Percentiles rank a stretch among this genome's conserved stretches.
phyloP scores from a whole-genome alignment of 1,284 basidiomycete genomes.

The Hortiboletus rubellus region DNA sequence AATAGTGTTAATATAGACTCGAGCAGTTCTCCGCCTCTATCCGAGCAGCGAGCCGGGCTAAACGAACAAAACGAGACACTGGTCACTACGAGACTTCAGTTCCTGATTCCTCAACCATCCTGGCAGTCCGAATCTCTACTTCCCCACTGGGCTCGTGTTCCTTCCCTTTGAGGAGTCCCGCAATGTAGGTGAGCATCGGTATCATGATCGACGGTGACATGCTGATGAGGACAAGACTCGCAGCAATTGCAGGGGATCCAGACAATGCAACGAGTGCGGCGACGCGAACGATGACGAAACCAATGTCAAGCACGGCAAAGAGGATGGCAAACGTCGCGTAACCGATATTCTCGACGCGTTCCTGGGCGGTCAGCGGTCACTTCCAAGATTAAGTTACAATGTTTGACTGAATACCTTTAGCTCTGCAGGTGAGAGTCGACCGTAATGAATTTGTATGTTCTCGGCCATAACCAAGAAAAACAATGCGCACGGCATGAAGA shows the following conservation, averaged over 20 bases:
- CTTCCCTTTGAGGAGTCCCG: neutral
- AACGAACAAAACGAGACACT: neutral
- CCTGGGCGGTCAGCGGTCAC: constrained; percentile 3
- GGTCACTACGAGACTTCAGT: neutral
- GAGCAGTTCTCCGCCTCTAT: too few relatives aligned
- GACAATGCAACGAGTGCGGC: constrained; percentile 15
- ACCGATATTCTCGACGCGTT: constrained; percentile 16
- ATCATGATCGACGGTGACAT: constrained; percentile 6
- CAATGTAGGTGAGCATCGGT: constrained; percentile 5
- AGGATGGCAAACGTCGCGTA: constrained; percentile 20
- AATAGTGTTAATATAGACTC: neutral
- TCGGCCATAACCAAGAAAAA: constrained; percentile 23
- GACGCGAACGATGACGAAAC: constrained; percentile 20
- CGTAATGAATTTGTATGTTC: constrained; percentile 25
- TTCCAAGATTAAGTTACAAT: neutral
- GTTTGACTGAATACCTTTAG: constrained; percentile 22
- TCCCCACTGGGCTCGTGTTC: neutral
- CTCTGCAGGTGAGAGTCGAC: constrained; percentile 22
- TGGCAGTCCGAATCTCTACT: constrained; percentile 1
- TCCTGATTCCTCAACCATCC: neutral
- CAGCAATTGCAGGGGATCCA: constrained; percentile 15
- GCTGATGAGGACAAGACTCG: constrained; percentile 21
- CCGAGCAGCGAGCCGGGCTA: too few relatives aligned
- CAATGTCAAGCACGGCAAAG: constrained; percentile 24
- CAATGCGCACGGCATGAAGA: constrained; percentile 15